Evolutionary conservation across 192 early-diverging fungal species (phyloP).

Genomic region (Rhizophagus prolifer): DNA sequence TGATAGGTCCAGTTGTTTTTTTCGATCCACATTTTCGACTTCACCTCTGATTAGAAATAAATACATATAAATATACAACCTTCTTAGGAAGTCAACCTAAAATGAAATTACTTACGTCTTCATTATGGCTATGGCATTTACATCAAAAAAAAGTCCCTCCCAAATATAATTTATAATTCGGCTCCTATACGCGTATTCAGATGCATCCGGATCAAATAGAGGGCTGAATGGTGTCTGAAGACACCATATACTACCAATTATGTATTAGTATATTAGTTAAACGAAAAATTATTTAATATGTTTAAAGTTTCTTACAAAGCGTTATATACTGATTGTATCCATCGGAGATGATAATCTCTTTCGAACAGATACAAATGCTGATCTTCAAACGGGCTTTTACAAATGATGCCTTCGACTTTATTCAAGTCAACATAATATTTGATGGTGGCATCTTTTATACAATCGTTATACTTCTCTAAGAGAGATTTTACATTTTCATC

Average conservation of each 20-base stretch:
- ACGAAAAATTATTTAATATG: conserved; percentile 21
- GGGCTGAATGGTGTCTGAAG: conserved; percentile 27
- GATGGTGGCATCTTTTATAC: conserved; percentile 30
- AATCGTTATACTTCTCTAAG: conserved; percentile 26
- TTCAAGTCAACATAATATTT: conserved; percentile 25
- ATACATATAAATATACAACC: conserved; percentile 24
- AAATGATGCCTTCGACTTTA: conserved; percentile 18
- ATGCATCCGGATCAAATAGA: conserved; percentile 16
- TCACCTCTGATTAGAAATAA: not conserved
- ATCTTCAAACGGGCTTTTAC: conserved; percentile 28
- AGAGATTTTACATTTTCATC: conserved; percentile 24
- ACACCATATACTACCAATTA: too few species aligned
- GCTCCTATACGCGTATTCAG: conserved; percentile 30
- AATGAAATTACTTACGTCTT: conserved; percentile 17
- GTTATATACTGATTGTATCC: conserved; percentile 23
- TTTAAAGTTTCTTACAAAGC: conserved; percentile 27
- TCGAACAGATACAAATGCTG: conserved; percentile 23
- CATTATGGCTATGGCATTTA: conserved; percentile 6
- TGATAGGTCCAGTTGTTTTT: too few species aligned
- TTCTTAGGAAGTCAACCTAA: conserved; percentile 23
- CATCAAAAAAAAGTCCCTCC: conserved; percentile 25
- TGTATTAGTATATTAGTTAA: too few species aligned
- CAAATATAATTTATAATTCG: conserved; percentile 28
- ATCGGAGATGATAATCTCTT: too few species aligned
- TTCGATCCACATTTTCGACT: too few species aligned